phyloP scores from a whole-genome alignment of 2,329 filamentous ascomycete genomes.

The Aureobasidium musti region DNA sequence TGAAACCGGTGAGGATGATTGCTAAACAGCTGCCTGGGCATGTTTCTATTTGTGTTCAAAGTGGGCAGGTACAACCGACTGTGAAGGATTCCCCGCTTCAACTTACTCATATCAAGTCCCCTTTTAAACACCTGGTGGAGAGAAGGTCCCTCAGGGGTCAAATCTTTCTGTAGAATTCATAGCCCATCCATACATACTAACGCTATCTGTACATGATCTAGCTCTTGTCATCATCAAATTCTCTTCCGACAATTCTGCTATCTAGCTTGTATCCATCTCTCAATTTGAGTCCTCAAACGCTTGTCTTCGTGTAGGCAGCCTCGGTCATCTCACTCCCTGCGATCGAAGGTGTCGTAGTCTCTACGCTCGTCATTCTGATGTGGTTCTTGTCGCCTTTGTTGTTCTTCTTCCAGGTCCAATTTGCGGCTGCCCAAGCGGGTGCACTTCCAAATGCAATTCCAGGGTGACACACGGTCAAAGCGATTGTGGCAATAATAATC shows the following conservation, averaged over 20 bases:
- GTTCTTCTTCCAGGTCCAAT: slow-evolving; percentile 31
- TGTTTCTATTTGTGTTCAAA: neutral
- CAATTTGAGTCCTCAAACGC: neutral
- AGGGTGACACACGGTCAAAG: slow-evolving; percentile 51
- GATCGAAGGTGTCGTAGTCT: neutral
- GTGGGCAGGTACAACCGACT: neutral
- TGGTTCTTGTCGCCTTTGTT: neutral
- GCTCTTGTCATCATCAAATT: no score
- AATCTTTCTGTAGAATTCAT: neutral
- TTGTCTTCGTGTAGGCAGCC: neutral
- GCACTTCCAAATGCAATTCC: slow-evolving; percentile 36
- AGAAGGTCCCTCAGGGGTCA: neutral
- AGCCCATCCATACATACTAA: no score
- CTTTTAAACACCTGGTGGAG: neutral
- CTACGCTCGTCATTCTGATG: slow-evolving; percentile 5
- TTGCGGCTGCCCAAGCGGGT: slow-evolving; percentile 24
- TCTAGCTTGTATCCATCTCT: neutral
- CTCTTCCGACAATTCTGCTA: no score
- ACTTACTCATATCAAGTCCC: neutral
- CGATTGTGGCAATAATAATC: slow-evolving; percentile 49
- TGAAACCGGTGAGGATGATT: neutral
- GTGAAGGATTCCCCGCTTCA: neutral
- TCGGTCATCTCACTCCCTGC: neutral
- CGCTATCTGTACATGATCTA: no score
- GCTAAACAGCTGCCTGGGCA: slow-evolving; percentile 2